Base-by-base conservation (phyloP, 1,284 basidiomycete species). In the Cerrena zonata region DNA sequence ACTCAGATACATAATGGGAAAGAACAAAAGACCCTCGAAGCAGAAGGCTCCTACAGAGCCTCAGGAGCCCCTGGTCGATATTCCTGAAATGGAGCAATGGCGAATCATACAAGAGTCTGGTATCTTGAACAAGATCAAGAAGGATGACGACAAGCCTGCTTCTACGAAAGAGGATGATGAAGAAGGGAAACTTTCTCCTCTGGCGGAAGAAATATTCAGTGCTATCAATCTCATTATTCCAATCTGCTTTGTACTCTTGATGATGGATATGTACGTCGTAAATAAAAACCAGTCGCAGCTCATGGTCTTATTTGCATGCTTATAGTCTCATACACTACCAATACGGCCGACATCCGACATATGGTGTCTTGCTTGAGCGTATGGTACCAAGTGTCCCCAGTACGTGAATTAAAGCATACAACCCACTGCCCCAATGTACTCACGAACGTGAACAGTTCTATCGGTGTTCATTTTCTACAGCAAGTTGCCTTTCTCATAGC, bases 401-500 rank as follows among this genome's bases (percentile, higher is more conserved):
- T 90, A 63, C 56, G 86, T 73, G 40, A 15, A 7, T 34, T 34
- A n/a, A n/a, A n/a, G n/a, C 30, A 34, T 34, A 15, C 30, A 34
- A 34, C 7, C 30, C 15, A 7, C 7, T 34, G 30, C 30, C 30
- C 30, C 30, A 34, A 34, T 7, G 15, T 15, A 34, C 7, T 34
- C 15, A 7, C 7, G 7, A 34, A 34, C 15, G 30, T 34, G 30
- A 42, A 26, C 56, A 89, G 87, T 89, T 53, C 67, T 91, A 52
- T 78, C 79, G 0, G 49, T 86, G 22, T 86, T 89, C 64, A 77
- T 89, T 52, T 90, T 89, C 65, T 90, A 87, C 63, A 84, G 89
- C 88, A 60, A 60, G 86, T 58, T 23, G 10, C 15, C 36, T 10
- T 24, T 18, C 12, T 46, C 2, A 43, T 11, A 30, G 19, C 22